Conservation (phyloP, 1,139 yeast genomes). For the Diutina ranongensis region DNA sequence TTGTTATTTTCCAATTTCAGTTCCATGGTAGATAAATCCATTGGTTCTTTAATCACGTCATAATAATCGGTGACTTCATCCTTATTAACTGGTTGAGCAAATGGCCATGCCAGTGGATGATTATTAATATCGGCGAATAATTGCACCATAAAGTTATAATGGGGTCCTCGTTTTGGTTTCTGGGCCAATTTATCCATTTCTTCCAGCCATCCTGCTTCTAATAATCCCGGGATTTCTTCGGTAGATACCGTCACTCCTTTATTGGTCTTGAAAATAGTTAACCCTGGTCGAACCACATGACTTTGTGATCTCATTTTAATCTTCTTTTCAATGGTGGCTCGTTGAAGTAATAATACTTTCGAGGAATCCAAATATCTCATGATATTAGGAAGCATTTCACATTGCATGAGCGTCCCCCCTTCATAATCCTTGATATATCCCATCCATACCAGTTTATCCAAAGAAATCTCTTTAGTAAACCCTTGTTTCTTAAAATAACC, state of each 20-base stretch:
- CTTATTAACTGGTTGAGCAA: conserved; percentile 80
- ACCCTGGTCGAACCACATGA: conserved; percentile 73
- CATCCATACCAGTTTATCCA: conserved; percentile 88
- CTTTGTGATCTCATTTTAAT: conserved; percentile 71
- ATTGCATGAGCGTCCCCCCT: conserved; percentile 98
- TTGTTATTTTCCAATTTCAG: conserved; percentile 84
- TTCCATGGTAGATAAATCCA: conserved; percentile 96
- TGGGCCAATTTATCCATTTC: conserved; percentile 97
- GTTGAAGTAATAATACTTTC: conserved; percentile 74
- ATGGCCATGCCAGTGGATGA: conserved; percentile 99
- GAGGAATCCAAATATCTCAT: conserved; percentile 77
- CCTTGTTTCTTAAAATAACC: conserved; percentile 98
- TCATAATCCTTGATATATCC: conserved; percentile 98
- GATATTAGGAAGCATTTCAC: conserved; percentile 80
- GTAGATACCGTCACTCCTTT: conserved; percentile 33
- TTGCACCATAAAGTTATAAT: conserved; percentile 87
- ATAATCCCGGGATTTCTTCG: conserved; percentile 71
- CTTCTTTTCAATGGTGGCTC: conserved; percentile 82
- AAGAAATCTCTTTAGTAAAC: conserved; percentile 84
- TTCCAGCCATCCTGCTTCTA: conserved; percentile 95
- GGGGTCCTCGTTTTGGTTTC: conserved; percentile 90
- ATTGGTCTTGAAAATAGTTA: conserved; percentile 50
- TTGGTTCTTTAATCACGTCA: conserved; percentile 95
- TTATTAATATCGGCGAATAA: conserved; percentile 78
- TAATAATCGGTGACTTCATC: conserved; percentile 96